phyloP scores from a whole-genome alignment of 2,329 filamentous ascomycete genomes.

The Rhynchosporium secalis region DNA sequence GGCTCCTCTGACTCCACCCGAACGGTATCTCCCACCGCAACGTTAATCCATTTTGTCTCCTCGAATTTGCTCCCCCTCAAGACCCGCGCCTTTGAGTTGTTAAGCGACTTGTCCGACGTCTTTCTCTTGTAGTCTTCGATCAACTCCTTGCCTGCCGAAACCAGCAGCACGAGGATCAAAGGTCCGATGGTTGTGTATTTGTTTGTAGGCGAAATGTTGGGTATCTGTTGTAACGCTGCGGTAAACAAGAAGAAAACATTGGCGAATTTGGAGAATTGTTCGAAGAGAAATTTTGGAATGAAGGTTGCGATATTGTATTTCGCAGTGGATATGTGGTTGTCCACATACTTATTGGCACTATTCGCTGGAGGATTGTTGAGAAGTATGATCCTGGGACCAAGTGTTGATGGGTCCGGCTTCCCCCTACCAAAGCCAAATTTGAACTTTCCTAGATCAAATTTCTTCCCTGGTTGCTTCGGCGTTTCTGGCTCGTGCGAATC shows the following conservation, averaged over 20 bases:
- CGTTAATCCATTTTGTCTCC: conserved; percentile 90
- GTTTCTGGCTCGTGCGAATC: conserved; percentile 49
- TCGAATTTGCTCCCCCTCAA: conserved; percentile 81
- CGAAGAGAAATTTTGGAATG: conserved; percentile 92
- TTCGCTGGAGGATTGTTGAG: conserved; percentile 97
- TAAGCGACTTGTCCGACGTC: conserved; percentile 80
- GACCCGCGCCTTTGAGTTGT: conserved; percentile 81
- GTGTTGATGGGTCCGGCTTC: conserved; percentile 84
- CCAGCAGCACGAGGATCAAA: conserved; percentile 82
- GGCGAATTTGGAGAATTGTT: conserved; percentile 99
- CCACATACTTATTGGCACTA: conserved; percentile 81
- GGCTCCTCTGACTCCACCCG: conserved; percentile 92
- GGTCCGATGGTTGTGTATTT: conserved; percentile 94
- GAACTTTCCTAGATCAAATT: conserved; percentile 73
- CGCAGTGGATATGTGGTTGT: conserved; percentile 96
- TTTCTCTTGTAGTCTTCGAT: conserved; percentile 92
- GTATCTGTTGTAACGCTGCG: conserved; percentile 90
- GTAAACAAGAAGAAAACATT: conserved; percentile 99
- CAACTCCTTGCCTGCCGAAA: conserved; percentile 94
- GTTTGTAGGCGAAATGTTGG: conserved; percentile 91
- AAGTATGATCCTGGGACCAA: conserved; percentile 89
- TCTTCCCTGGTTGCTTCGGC: conserved; percentile 49
- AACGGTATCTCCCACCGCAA: conserved; percentile 88
- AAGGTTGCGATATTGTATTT: conserved; percentile 97
- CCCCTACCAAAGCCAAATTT: conserved; percentile 87